A percentile compares a stretch with the other conserved stretches of the same genome.
These are phyloP conservation scores for Penicillium paneum DNA, from an alignment of 2,329 filamentous ascomycete species.

Conservation along the genomic window DNA sequence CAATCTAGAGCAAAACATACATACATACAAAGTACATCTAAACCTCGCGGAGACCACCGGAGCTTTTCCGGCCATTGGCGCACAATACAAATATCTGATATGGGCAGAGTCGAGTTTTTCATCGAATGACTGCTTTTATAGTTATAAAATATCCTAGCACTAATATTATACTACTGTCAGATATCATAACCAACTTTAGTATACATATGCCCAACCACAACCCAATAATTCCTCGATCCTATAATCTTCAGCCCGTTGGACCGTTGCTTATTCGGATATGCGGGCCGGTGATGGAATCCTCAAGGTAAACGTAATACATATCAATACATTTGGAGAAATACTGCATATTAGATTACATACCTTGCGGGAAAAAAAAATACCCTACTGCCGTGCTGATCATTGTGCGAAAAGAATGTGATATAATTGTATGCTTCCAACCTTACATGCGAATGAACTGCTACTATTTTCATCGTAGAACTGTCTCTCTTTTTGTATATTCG, in stretches of 20 bases:
- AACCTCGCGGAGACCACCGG: constrained; percentile 23
- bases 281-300: constrained; percentile 3
- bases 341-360: not conserved
- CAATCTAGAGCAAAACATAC: not conserved
- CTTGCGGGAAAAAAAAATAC: not conserved
- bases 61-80: constrained; percentile 12
- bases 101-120: not conserved
- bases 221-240: not conserved
- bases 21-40: constrained; percentile 1
- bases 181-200: not conserved
- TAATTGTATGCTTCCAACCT: not conserved
- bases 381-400: not conserved
- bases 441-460: constrained; percentile 1
- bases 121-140: constrained; percentile 2
- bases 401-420: constrained; percentile 21
- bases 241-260: not conserved
- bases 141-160: not conserved
- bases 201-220: not conserved
- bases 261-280: constrained; percentile 9
- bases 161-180: not conserved
- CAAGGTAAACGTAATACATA: constrained; percentile 7
- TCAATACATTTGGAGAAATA: not conserved
- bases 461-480: not conserved
- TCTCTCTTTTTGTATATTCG: not conserved
- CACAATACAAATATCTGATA: constrained; percentile 13